Evolutionary conservation across 2,329 filamentous ascomycete genomes (phyloP).

Genomic region (Colletotrichum godetiae): DNA sequence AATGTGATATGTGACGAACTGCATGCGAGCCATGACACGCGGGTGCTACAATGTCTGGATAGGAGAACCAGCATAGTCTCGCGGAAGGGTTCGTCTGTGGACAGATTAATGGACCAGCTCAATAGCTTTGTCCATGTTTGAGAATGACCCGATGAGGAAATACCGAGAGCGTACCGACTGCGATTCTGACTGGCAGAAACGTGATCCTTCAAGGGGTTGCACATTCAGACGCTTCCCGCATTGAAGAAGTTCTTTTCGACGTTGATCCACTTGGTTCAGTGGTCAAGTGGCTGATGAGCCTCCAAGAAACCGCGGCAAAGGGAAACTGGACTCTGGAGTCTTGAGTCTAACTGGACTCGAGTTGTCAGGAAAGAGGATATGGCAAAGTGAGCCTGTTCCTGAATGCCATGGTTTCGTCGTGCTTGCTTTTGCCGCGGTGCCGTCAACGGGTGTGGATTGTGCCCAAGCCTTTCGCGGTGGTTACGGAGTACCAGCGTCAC

Average conservation of each 20-base stretch:
- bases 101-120: background rate
- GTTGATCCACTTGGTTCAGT: background rate
- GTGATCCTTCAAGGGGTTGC: no score
- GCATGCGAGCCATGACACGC: constrained; percentile 17
- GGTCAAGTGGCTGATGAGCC: background rate
- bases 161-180: background rate
- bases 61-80: background rate
- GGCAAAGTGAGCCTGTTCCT: background rate
- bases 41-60: background rate
- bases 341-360: background rate
- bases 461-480: background rate
- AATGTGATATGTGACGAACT: constrained; percentile 20
- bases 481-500: constrained; percentile 3
- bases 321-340: constrained; percentile 2
- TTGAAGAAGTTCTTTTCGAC: background rate
- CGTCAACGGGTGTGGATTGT: constrained; percentile 9
- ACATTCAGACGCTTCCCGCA: background rate
- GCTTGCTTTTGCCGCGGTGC: constrained; percentile 18
- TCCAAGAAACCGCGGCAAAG: background rate
- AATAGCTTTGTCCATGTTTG: background rate
- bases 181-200: background rate
- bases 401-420: constrained; percentile 4
- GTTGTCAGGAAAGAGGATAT: background rate
- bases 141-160: background rate
- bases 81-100: background rate